Evolutionary conservation across 1,139 yeast species (phyloP).

Genomic region (Trichomonascaceae sp.): DNA sequence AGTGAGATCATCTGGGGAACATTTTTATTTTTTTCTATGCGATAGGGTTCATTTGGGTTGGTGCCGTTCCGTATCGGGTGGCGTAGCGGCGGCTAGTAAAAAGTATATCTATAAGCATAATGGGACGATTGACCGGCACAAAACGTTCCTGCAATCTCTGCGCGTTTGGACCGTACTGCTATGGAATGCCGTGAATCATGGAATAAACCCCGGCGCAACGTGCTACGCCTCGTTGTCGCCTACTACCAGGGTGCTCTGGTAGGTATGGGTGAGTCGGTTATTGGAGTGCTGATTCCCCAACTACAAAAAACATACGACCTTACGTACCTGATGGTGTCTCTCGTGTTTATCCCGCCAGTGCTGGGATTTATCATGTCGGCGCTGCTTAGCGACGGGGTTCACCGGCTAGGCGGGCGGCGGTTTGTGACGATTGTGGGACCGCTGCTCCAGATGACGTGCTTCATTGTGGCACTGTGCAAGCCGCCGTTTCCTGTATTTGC

Average conservation of each 20-base stretch:
- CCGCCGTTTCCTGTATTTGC: slow-evolving; percentile 32
- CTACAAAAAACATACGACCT: slow-evolving; percentile 15
- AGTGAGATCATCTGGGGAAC: too few relatives aligned
- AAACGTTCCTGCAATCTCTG: too few relatives aligned
- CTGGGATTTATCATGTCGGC: slow-evolving; percentile 29
- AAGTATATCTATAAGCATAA: too few relatives aligned
- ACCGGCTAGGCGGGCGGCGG: slow-evolving; percentile 30
- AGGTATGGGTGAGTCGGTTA: slow-evolving; percentile 13
- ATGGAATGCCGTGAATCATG: too few relatives aligned
- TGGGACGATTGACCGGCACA: too few relatives aligned
- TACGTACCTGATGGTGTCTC: slow-evolving; percentile 15
- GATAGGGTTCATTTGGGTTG: too few relatives aligned
- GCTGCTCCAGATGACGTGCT: slow-evolving; percentile 27
- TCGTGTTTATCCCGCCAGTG: slow-evolving; percentile 17
- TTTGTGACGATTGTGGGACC: slow-evolving; percentile 30
- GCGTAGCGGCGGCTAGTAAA: too few relatives aligned
- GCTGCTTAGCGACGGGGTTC: slow-evolving; percentile 22
- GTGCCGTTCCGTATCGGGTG: too few relatives aligned
- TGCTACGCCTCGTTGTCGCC: neutral
- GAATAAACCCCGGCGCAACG: neutral
- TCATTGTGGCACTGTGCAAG: slow-evolving; percentile 29
- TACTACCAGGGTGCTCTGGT: neutral
- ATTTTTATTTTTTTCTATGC: too few relatives aligned
- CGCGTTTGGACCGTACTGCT: too few relatives aligned
- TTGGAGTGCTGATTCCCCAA: slow-evolving; percentile 13